These are phyloP conservation scores for Paramarasmius palmivorus DNA, from an alignment of 1,284 basidiomycete genomes.

Conservation along the genomic window DNA sequence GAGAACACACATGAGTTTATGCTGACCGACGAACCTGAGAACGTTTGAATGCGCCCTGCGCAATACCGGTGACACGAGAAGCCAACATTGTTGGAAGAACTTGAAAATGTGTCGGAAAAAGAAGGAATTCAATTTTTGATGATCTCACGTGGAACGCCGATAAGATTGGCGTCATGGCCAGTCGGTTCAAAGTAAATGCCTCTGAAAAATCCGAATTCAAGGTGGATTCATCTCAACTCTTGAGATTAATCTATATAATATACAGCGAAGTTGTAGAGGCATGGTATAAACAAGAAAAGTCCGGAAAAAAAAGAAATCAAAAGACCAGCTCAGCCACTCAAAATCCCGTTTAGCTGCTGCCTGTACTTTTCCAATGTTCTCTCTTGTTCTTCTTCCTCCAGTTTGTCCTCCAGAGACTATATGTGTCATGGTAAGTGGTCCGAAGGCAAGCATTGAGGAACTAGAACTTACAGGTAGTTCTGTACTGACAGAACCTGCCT, in stretches of 20 bases:
- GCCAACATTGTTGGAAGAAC: conserved; percentile 47
- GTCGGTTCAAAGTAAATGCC: no score
- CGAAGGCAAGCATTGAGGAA: conserved; percentile 1
- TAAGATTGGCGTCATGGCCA: background rate
- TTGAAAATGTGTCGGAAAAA: conserved; percentile 16
- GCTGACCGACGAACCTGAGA: conserved; percentile 39
- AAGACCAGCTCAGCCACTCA: conserved; percentile 57
- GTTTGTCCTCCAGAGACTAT: conserved; percentile 54
- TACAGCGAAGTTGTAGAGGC: background rate
- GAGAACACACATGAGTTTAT: background rate
- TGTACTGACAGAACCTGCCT: conserved; percentile 72
- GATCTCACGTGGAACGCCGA: background rate
- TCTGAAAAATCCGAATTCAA: no score
- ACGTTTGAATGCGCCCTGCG: conserved; percentile 48
- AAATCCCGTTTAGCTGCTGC: conserved; percentile 80
- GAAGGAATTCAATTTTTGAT: conserved; percentile 8
- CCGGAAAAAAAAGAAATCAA: conserved; percentile 1
- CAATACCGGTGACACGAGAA: conserved; percentile 53
- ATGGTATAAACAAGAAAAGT: conserved; percentile 2
- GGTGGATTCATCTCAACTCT: no score
- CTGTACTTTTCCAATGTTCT: conserved; percentile 86
- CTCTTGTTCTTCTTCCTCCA: conserved; percentile 82
- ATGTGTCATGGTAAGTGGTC: conserved; percentile 1
- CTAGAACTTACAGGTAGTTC: conserved; percentile 74
- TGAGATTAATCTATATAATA: background rate